Evolutionary conservation across 2,329 filamentous ascomycete species (phyloP), one percentile per base, ranked within the genome.

Genomic region (Verticillium tricorpus): DNA sequence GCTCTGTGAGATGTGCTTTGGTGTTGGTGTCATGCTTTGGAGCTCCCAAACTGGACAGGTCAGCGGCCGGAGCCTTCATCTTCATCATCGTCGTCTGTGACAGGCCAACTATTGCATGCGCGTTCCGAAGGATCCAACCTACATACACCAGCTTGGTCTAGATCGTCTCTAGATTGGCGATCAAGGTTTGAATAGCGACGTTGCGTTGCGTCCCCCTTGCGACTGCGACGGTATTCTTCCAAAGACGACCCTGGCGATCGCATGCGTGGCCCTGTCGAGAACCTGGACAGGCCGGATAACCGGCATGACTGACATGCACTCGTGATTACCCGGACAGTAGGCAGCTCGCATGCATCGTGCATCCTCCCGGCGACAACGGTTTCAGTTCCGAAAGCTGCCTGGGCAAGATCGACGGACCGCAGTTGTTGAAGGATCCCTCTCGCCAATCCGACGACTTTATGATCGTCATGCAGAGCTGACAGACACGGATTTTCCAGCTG

Each of bases 261-360:
- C 19, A 50, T 50, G 45, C 19, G 22, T 19, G 19, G 19, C 17
- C 39, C 19, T 50, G 45, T 35, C 34, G 34, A 35, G 34, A 50
- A 50, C 8, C 45, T 50, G 45, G n/a, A 11, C n/a, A 22, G 28
- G 45, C n/a, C 45, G 45, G 45, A 12, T 50, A 50, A 50, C 45
- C 45, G 45, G 45, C 45, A 50, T 50, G 45, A 19, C 5, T 11
- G 9, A 22, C 19, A 12, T 50, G 45, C 19, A 9, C n/a, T 25
- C 11, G 19, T 25, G n/a, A 50, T 22, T 64, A 64, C 58, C 63
- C 61, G 61, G 45, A 55, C 31, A 58, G 63, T 40, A 17, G 37
- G 58, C 56, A 62, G 45, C 57, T 50, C 37, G 57, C 19, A 63
- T 52, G 45, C 45, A 50, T 50, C 19, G n/a, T n/a, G 45, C 45